Evolutionary conservation across 805 yeast species (phyloP), one percentile per base, ranked within the genome.

Genomic region (Lachancea sp.): DNA sequence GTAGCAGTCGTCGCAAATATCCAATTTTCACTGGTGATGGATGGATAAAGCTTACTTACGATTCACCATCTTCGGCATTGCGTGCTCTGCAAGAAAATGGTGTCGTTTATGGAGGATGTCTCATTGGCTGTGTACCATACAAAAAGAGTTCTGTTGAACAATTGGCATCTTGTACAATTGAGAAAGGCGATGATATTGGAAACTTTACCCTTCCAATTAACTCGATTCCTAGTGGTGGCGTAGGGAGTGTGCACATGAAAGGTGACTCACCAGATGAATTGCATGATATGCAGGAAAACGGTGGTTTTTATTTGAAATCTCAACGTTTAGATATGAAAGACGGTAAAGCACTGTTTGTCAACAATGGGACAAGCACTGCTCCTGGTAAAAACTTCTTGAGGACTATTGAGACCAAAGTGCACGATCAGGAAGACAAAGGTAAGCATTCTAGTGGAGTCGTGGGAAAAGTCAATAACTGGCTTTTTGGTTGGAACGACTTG

Each of bases 31-130:
- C 89, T 9, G 97, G 97, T 1, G 74, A 78, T 34, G 79, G 85
- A 29, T 90, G 97, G 97, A 78, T 89, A n/a, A 84, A 88, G 56
- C 58, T 90, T 40, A 89, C 97, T 3, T 92, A 77, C 60, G 82
- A 78, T 42, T 80, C 79, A 43, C 75, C 83, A 6, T 67, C 80
- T 1, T 73, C 89, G 8, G 96, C 95, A 2, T 60, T 77, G 13
- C 77, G 95, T 41, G 96, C 98, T 0, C 65, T 89, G 32, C 79
- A 83, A 48, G 96, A 88, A 55, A 84, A 86, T 56, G 95, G 95
- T 3, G 60, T 70, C 9, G 72, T 79, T 5, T 75, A 81, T 52
- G 83, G 80, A 40, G 90, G 85, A 1, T 67, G 71, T 19, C 52
- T 74, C 59, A 60, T 80, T 57, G 77, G 95, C 55, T 61, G 95